Evolutionary conservation across 148 eudicot species (phyloP).

Genomic region (Chenopodium berlandieri): DNA sequence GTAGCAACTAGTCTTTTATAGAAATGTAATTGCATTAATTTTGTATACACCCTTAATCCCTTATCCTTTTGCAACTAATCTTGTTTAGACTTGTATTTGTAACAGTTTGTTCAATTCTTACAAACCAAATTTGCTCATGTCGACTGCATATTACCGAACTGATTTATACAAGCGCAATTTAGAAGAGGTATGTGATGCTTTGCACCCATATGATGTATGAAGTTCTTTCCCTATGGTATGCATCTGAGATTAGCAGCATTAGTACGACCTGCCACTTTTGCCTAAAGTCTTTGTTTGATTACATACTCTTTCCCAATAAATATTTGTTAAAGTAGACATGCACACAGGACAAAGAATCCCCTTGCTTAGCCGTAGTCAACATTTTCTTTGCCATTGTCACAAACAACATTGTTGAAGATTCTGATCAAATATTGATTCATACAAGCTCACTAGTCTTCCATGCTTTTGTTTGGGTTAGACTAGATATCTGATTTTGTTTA

Average conservation of each 20-base stretch:
- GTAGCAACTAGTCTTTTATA: neutral
- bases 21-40: neutral
- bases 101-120: constrained; percentile 84
- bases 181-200: constrained; percentile 62
- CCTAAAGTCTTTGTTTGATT: neutral
- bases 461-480: neutral
- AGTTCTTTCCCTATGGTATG: neutral
- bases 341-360: neutral
- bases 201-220: constrained; percentile 7
- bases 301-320: neutral
- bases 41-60: neutral
- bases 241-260: neutral
- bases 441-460: neutral
- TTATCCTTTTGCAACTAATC: too few relatives aligned
- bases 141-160: constrained; percentile 89
- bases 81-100: neutral
- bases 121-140: constrained; percentile 74
- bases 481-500: too few relatives aligned
- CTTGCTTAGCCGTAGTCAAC: neutral
- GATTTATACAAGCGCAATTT: constrained; percentile 72
- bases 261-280: neutral
- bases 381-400: neutral
- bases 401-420: neutral
- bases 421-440: neutral
- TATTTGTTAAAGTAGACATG: neutral